Base-by-base conservation (phyloP, 768 basidiomycete species). In the Podaxis pistillaris region DNA sequence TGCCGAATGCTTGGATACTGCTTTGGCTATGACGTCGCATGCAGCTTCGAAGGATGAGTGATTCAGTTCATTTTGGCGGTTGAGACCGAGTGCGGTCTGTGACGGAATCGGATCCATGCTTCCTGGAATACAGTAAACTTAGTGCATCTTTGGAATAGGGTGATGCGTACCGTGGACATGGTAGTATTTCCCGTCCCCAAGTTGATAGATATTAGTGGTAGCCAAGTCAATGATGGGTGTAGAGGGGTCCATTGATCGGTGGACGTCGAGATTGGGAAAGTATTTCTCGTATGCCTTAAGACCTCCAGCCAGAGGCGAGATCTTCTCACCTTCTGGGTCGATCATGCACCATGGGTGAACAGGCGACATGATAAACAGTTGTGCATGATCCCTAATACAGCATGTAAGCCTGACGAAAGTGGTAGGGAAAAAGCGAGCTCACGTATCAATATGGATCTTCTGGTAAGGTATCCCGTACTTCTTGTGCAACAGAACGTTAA, bases 401-500 rank as follows among this genome's bases (percentile, higher is more conserved):
- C 2, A 37, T 8, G 28, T 44, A 46, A 8, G 40, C 54, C n/a
- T 12, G 40, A 47, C 19, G 41, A 7, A 33, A 26, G 38, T 19
- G 46, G 37, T 15, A 11, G 15, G 12, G 50, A 28, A 2, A 26
- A 15, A 64, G n/a, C 41, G 6, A 44, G 15, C 64, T 15, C 46
- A 73, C 68, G 67, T 71, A 40, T 73, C 63, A 44, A 73, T 70
- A 9, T 65, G 61, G 49, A 71, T 64, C 49, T 64, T 68, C 49
- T 67, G 69, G 51, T 68, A 70, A 12, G 66, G 64, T 3, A 69
- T 44, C 3, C 62, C 66, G 55, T 70, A 70, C 50, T 68, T 70
- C 59, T 63, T 63, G 41, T 66, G 67, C n/a, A 69, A 54, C 36
- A 71, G 63, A 7, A 68, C 68, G 41, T 69, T 72, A 9, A 70